Conservation (phyloP, 345 rosid species). For the Ricinus communis region DNA sequence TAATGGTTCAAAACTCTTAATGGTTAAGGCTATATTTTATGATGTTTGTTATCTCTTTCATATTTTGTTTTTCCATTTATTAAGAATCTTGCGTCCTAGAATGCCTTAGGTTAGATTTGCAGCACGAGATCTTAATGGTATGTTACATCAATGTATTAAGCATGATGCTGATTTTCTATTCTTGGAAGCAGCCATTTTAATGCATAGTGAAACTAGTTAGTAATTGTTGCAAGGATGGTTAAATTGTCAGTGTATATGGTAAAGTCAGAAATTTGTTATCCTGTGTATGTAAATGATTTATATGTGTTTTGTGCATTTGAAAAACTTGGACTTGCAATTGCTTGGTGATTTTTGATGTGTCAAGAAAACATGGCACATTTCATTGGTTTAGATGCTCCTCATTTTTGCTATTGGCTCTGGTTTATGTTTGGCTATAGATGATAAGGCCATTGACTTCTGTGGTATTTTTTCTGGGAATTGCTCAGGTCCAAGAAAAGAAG, state of each 20-base stretch:
- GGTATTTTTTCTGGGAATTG: slow-evolving; percentile 23
- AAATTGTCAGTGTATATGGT: background rate
- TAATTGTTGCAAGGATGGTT: background rate
- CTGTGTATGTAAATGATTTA: background rate
- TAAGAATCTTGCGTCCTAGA: background rate
- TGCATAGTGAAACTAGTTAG: background rate
- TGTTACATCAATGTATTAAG: background rate
- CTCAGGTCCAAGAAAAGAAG: slow-evolving; percentile 96
- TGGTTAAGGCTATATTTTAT: background rate
- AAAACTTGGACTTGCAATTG: background rate
- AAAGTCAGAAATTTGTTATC: background rate
- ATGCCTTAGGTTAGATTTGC: background rate
- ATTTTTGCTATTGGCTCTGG: background rate
- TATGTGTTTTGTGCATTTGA: background rate
- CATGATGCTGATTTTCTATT: background rate
- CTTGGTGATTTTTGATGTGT: background rate
- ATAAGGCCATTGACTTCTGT: slow-evolving; percentile 12
- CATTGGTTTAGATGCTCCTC: background rate
- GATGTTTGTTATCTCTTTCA: background rate
- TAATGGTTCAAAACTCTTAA: background rate
- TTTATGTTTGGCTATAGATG: background rate
- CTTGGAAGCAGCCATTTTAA: background rate
- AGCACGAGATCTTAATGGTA: background rate
- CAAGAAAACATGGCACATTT: background rate
- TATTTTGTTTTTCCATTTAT: background rate